These are phyloP conservation scores for Sarocladium strictum DNA, from an alignment of 2,329 filamentous ascomycete genomes.

Conservation along the genomic window DNA sequence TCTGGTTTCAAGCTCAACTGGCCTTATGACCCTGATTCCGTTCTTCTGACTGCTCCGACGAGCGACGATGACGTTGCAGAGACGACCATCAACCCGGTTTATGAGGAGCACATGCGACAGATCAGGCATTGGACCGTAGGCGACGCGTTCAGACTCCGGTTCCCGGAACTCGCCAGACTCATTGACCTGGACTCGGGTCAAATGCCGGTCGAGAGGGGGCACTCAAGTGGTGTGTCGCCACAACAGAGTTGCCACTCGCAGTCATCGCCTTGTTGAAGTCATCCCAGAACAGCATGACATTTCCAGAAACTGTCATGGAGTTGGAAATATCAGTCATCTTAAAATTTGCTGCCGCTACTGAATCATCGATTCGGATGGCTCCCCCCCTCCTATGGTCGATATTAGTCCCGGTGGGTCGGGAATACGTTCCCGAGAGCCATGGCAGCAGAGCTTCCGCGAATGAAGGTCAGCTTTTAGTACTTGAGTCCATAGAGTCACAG, in stretches of 20 bases:
- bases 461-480: too few species aligned
- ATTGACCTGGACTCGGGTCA: conserved; percentile 19
- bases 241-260: conserved; percentile 7
- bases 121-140: conserved; percentile 24
- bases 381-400: background rate
- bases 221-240: conserved; percentile 1
- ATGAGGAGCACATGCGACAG: conserved; percentile 24
- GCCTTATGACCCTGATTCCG: conserved; percentile 22
- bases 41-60: conserved; percentile 16
- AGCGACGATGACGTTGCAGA: conserved; percentile 14
- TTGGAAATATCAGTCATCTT: background rate
- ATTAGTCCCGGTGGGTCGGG: background rate
- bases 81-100: conserved; percentile 23
- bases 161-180: conserved; percentile 18
- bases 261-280: conserved; percentile 11
- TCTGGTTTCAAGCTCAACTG: conserved; percentile 24
- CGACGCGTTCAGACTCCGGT: conserved; percentile 18
- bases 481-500: too few species aligned
- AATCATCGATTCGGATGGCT: conserved; percentile 12
- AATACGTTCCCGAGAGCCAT: background rate
- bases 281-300: background rate
- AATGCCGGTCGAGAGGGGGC: background rate
- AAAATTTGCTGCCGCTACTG: conserved; percentile 3
- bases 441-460: background rate
- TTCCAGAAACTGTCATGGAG: background rate